These are phyloP conservation scores for Helicocarpus griseus DNA, from an alignment of 2,329 filamentous ascomycete genomes.

Conservation along the genomic window DNA sequence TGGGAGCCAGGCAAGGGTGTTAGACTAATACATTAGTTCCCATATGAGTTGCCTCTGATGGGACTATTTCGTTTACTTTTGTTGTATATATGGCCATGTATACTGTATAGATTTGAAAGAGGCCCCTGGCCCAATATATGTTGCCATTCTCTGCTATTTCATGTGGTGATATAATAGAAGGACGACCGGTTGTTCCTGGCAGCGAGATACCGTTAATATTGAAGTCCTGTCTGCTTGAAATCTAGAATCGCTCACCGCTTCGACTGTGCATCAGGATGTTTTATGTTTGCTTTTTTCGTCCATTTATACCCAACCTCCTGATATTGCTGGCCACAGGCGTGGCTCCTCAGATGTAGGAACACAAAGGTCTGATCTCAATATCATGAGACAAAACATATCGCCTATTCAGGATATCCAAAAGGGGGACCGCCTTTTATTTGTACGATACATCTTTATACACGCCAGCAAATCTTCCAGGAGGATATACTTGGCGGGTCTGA, in stretches of 20 bases:
- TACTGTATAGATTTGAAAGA: no score
- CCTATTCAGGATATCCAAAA: not conserved
- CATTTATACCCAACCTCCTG: not conserved
- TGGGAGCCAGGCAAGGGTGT: slow-evolving; percentile 67
- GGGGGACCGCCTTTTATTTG: not conserved
- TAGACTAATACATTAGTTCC: slow-evolving; percentile 42
- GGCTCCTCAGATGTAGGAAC: not conserved
- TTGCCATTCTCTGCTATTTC: no score
- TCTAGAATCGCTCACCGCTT: not conserved
- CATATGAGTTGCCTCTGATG: not conserved
- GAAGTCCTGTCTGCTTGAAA: no score
- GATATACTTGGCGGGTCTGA: not conserved
- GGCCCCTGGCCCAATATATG: no score
- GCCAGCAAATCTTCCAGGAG: not conserved
- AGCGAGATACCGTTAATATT: no score
- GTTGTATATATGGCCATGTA: no score
- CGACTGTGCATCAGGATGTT: not conserved
- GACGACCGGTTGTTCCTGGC: no score
- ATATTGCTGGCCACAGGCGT: not conserved
- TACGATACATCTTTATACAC: not conserved
- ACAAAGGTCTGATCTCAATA: not conserved
- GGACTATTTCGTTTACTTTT: not conserved
- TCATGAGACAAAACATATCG: not conserved
- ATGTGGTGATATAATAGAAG: no score
- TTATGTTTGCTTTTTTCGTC: not conserved